Percentiles rank a stretch among this genome's conserved stretches.
phyloP scores from a whole-genome alignment of 2,329 filamentous ascomycete genomes.

The Fusarium lateritium region DNA sequence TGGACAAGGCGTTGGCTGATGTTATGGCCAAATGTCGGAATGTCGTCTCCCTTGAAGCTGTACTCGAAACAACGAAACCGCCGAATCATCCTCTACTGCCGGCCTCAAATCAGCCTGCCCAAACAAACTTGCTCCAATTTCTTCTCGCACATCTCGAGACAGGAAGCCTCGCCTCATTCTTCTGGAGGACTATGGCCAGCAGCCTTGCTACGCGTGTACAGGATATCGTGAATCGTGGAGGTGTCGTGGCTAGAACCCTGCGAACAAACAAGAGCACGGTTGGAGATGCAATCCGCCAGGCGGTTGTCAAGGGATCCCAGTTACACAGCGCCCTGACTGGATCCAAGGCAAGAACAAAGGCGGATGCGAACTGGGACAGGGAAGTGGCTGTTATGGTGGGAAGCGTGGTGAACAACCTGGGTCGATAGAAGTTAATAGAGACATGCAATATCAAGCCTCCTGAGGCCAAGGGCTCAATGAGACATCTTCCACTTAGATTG shows the following conservation, averaged over 20 bases:
- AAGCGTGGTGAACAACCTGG: slow-evolving; percentile 76
- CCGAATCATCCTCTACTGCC: slow-evolving; percentile 78
- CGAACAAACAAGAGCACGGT: slow-evolving; percentile 82
- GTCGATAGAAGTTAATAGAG: slow-evolving; percentile 50
- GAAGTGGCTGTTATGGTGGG: slow-evolving; percentile 97
- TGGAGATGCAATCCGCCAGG: slow-evolving; percentile 83
- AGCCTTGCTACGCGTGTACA: slow-evolving; percentile 83
- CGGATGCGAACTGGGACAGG: slow-evolving; percentile 80
- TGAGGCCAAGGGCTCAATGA: neutral
- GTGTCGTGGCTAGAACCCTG: slow-evolving; percentile 86
- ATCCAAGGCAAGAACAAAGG: slow-evolving; percentile 62
- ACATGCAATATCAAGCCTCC: neutral
- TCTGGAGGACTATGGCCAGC: slow-evolving; percentile 91
- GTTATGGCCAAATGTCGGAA: slow-evolving; percentile 90
- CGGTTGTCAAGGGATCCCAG: slow-evolving; percentile 83
- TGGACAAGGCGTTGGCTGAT: slow-evolving; percentile 87
- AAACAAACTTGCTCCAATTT: slow-evolving; percentile 75
- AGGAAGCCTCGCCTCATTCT: slow-evolving; percentile 87
- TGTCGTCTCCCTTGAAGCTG: slow-evolving; percentile 86
- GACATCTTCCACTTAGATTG: neutral
- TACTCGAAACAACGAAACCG: slow-evolving; percentile 78
- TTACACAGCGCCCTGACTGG: slow-evolving; percentile 69
- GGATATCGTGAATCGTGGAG: slow-evolving; percentile 86
- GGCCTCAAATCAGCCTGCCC: slow-evolving; percentile 51
- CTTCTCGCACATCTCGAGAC: slow-evolving; percentile 87